A percentile compares a stretch with the other conserved stretches of the same genome.
Evolutionary conservation across 176 grass and related monocot genomes (phyloP).

Genomic region (Aegilops longissima): DNA sequence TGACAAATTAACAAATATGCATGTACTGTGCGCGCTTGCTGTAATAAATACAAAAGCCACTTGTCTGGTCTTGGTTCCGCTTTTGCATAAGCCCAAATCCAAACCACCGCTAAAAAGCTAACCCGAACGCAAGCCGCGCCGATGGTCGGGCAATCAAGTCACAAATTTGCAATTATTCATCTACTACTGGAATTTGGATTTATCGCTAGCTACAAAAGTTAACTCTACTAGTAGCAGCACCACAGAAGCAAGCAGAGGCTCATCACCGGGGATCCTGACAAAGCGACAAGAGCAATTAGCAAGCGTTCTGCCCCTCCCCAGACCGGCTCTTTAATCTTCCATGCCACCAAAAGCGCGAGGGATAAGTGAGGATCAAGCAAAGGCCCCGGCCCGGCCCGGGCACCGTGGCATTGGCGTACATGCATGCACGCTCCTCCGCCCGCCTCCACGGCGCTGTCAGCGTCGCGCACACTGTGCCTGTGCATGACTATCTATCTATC

Average conservation of each 20-base stretch:
- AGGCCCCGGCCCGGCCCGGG: not conserved
- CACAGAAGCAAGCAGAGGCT: conserved; percentile 18
- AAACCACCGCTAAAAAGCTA: not conserved
- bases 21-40: no score
- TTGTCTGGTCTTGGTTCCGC: not conserved
- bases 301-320: no score
- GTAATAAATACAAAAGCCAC: no score
- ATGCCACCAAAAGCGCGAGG: not conserved
- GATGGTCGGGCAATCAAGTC: not conserved
- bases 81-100: not conserved
- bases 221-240: not conserved
- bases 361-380: conserved; percentile 58
- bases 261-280: conserved; percentile 12
- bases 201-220: not conserved
- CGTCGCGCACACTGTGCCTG: not conserved
- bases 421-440: not conserved
- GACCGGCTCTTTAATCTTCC: no score
- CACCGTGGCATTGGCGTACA: not conserved
- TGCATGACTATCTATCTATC: not conserved
- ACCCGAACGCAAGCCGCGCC: no score
- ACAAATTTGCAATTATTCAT: no score
- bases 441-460: not conserved
- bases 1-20: no score
- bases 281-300: not conserved
- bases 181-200: no score